Percentiles rank a stretch among this genome's conserved stretches.
Conservation (phyloP, 2,329 filamentous ascomycete genomes). For the Colletotrichum sp. region DNA sequence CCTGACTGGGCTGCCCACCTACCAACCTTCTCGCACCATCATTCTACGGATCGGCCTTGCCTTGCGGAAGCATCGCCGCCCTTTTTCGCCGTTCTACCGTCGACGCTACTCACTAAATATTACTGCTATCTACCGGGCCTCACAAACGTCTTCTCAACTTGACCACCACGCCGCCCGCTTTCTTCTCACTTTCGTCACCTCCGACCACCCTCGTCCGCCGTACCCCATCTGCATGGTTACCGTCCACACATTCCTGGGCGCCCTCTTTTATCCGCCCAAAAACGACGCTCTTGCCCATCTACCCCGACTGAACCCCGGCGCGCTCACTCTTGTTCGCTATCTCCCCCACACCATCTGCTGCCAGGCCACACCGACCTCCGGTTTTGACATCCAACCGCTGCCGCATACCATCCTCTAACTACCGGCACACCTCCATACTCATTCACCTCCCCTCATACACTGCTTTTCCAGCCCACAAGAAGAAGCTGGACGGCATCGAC, state of each 20-base stretch:
- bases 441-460: background rate
- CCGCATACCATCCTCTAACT: slow-evolving; percentile 7
- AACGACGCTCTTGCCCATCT: background rate
- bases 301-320: background rate
- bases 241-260: background rate
- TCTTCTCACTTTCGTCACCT: background rate
- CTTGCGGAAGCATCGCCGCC: background rate
- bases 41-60: background rate
- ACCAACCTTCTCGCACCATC: background rate
- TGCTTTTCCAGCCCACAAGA: background rate
- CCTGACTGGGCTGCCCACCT: background rate
- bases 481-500: background rate
- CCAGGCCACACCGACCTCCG: slow-evolving; percentile 17
- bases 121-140: background rate
- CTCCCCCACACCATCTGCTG: background rate
- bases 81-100: background rate
- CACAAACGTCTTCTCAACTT: background rate
- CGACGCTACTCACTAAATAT: background rate
- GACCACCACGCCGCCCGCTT: background rate
- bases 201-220: background rate
- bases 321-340: slow-evolving; percentile 2
- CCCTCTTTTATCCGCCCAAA: slow-evolving; percentile 11
- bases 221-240: slow-evolving; percentile 4
- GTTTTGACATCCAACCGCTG: slow-evolving; percentile 13
- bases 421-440: slow-evolving; percentile 7